phyloP scores from a whole-genome alignment of 2,329 filamentous ascomycete genomes.

The Fusarium ramigenum region DNA sequence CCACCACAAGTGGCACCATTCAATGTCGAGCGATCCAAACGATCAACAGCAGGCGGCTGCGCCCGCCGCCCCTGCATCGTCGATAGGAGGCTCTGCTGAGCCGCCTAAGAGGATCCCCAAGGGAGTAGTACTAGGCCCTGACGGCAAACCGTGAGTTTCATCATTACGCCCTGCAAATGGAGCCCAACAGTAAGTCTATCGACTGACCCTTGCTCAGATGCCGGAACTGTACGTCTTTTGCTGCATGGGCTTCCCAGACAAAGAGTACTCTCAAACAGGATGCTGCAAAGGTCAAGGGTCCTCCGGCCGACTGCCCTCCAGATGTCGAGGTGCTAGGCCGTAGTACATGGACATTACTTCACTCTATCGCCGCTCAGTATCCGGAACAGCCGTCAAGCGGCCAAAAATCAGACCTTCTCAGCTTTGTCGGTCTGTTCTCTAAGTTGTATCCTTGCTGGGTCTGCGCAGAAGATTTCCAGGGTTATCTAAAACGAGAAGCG shows the following conservation, averaged over 20 bases:
- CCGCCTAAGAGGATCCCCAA: constrained; percentile 69
- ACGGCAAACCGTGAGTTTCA: constrained; percentile 81
- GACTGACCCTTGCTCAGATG: constrained; percentile 43
- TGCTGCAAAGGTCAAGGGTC: constrained; percentile 48
- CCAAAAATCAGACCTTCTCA: constrained; percentile 79
- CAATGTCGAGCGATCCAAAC: constrained; percentile 42
- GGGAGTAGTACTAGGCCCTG: constrained; percentile 78
- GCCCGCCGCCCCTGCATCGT: constrained; percentile 33
- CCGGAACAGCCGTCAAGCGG: constrained; percentile 72
- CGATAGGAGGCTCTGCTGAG: constrained; percentile 41
- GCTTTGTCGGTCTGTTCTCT: constrained; percentile 83
- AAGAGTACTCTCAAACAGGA: constrained; percentile 52
- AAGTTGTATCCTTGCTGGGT: constrained; percentile 95
- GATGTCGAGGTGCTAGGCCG: constrained; percentile 90
- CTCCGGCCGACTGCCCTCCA: constrained; percentile 79
- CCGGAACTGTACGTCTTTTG: constrained; percentile 47
- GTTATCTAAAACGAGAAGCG: constrained; percentile 78
- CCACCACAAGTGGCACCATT: constrained; percentile 28
- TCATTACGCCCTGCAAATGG: constrained; percentile 14
- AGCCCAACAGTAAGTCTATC: neutral
- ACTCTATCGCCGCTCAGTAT: constrained; percentile 90
- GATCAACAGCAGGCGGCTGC: constrained; percentile 37
- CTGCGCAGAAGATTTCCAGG: constrained; percentile 90
- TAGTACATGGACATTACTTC: constrained; percentile 91
- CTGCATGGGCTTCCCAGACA: constrained; percentile 62